Evolutionary conservation across 2,329 filamentous ascomycete species (phyloP).

Genomic region (Penicillium italicum): DNA sequence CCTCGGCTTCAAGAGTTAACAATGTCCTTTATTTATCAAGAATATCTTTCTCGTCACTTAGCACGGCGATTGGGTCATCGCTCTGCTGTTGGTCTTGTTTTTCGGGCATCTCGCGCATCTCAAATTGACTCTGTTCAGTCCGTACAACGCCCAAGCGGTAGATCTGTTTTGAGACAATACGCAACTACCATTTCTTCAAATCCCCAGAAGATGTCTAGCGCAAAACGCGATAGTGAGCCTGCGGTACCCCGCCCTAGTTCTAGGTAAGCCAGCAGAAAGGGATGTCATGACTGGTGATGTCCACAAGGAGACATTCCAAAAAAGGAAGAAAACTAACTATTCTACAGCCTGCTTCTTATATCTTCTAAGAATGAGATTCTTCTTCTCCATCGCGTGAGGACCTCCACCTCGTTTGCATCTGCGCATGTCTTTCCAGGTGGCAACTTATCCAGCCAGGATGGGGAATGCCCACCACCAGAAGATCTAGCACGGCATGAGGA

Average conservation of each 20-base stretch:
- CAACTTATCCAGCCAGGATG: conserved; percentile 73
- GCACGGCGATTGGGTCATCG: neutral
- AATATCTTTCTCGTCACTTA: conserved; percentile 2
- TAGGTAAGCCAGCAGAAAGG: conserved; percentile 44
- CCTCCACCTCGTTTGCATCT: conserved; percentile 78
- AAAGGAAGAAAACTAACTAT: conserved; percentile 9
- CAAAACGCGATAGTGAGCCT: conserved; percentile 32
- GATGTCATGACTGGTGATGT: neutral
- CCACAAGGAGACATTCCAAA: neutral
- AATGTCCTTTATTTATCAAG: conserved; percentile 13
- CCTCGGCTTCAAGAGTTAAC: neutral
- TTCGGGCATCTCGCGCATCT: neutral
- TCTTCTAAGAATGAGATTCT: conserved; percentile 85
- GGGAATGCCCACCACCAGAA: conserved; percentile 50
- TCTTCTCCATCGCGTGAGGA: conserved; percentile 78
- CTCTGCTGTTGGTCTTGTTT: neutral
- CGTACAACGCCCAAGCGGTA: neutral
- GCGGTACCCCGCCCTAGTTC: conserved; percentile 61
- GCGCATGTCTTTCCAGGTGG: conserved; percentile 96
- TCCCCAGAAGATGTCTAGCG: conserved; percentile 20
- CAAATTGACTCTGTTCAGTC: neutral
- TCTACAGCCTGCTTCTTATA: conserved; percentile 69
- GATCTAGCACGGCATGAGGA: conserved; percentile 64
- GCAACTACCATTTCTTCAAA: conserved; percentile 9
- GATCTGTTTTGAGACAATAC: conserved; percentile 8